Evolutionary conservation across 768 basidiomycete genomes (phyloP), one percentile per base, ranked within the genome.

Genomic region (Podaxis sp.): DNA sequence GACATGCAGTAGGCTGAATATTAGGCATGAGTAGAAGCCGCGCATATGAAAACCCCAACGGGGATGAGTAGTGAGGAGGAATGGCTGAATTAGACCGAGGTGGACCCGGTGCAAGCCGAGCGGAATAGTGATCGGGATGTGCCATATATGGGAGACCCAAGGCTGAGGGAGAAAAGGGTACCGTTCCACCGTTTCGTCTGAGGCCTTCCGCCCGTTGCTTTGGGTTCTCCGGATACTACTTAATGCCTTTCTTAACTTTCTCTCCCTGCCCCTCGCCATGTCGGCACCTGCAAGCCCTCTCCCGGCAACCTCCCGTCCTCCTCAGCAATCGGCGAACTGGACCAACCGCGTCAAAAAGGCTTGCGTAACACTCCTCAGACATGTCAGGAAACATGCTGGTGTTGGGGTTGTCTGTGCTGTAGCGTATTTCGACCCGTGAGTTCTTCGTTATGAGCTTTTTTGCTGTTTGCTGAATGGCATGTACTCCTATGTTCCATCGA

Each of bases 371-470:
- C 64, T 82, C 24, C 69, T 76, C 50, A 78, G 80, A 66, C 90
- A 92, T 71, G 75, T 80, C 27, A 80, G 76, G 59, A 86, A 79
- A 67, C 91, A 92, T 71, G 83, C 85, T 2, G 94, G 94, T 4
- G 87, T 93, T 50, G 94, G 94, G n/a, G 77, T 94, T 52, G 85
- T 96, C 25, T 93, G 92, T 65, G 84, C 90, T 8, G 92, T 95
- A 8, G 94, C 93, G 0, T 96, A 95, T 73, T 91, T 93, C 69
- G 91, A 93, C 69, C 92, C 91, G 87, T 92, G 67, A 70, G 89
- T 79, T 25, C n/a, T 37, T 57, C n/a, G 57, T 50, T 17, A 63
- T 52, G 51, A 53, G 12, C 61, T 13, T 25, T 55, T 49, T 54
- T 46, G 36, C 19, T 47, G 51, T 53, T 47, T 15, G 59, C 62